phyloP scores from a whole-genome alignment of 129 eudicot species.

The Saussurea involucrata region DNA sequence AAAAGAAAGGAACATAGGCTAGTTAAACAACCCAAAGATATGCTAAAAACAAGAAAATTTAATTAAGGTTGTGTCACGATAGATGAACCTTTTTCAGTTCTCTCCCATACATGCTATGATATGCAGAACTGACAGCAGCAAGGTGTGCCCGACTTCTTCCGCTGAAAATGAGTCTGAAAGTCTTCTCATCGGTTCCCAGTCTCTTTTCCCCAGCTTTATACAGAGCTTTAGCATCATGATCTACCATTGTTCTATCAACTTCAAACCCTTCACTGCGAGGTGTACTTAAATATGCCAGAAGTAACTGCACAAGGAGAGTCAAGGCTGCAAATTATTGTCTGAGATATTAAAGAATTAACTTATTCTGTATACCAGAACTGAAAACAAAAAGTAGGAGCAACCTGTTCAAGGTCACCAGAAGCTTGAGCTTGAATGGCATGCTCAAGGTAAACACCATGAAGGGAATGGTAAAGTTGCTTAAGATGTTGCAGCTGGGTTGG shows the following conservation, averaged over 20 bases:
- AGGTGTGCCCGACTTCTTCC: slow-evolving; percentile 82
- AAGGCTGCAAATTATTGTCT: neutral
- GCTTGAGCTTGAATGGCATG: slow-evolving; percentile 68
- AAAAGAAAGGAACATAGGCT: neutral
- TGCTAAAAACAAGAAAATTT: neutral
- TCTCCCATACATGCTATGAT: slow-evolving; percentile 54
- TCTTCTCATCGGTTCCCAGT: slow-evolving; percentile 81
- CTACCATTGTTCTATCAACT: slow-evolving; percentile 66
- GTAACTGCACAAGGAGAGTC: slow-evolving; percentile 43
- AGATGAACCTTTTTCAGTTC: slow-evolving; percentile 58
- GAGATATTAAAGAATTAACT: neutral
- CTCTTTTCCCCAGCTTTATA: slow-evolving; percentile 94
- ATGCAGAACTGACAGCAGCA: slow-evolving; percentile 65
- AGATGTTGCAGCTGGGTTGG: slow-evolving; percentile 66
- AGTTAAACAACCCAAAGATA: neutral
- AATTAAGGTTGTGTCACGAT: neutral
- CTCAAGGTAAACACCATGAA: slow-evolving; percentile 63
- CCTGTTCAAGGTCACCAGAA: slow-evolving; percentile 75
- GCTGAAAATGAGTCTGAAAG: slow-evolving; percentile 63
- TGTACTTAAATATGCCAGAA: slow-evolving; percentile 63
- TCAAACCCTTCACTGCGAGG: slow-evolving; percentile 82
- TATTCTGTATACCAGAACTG: neutral
- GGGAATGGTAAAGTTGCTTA: slow-evolving; percentile 55
- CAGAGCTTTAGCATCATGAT: slow-evolving; percentile 78
- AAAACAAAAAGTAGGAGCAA: neutral